A percentile compares a stretch with the other conserved stretches of the same genome.
Evolutionary conservation across 73 alveolate genomes (phyloP).

Genomic region (Tetrahymena elliotti): DNA sequence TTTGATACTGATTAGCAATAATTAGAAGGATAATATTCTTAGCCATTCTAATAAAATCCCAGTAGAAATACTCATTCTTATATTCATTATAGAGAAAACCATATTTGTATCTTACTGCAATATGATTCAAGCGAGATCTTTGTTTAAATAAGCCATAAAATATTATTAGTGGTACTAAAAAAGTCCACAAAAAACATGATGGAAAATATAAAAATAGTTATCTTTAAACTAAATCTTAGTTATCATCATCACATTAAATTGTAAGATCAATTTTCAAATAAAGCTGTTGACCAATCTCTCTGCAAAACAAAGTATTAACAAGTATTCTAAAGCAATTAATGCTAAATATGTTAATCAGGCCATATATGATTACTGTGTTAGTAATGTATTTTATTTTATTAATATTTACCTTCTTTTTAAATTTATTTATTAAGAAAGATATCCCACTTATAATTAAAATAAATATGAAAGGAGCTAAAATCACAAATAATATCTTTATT

Average conservation of each 20-base stretch:
- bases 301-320: background rate
- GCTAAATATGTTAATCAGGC: background rate
- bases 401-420: background rate
- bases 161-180: background rate
- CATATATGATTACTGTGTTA: background rate
- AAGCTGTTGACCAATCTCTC: background rate
- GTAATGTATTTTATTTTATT: background rate
- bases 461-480: background rate
- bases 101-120: constrained; percentile 38
- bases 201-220: background rate
- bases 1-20: background rate
- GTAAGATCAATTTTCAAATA: background rate
- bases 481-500: background rate
- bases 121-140: background rate
- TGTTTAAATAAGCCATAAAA: background rate
- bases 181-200: background rate
- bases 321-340: background rate
- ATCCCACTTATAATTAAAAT: background rate
- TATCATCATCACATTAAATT: background rate
- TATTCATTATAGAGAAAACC: constrained; percentile 64
- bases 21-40: constrained; percentile 11
- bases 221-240: background rate
- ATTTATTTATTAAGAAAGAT: background rate
- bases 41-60: constrained; percentile 48
- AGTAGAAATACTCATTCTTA: constrained; percentile 45